Evolutionary conservation across 129 eudicot species (phyloP).

Genomic region (Flaveria trinervia): DNA sequence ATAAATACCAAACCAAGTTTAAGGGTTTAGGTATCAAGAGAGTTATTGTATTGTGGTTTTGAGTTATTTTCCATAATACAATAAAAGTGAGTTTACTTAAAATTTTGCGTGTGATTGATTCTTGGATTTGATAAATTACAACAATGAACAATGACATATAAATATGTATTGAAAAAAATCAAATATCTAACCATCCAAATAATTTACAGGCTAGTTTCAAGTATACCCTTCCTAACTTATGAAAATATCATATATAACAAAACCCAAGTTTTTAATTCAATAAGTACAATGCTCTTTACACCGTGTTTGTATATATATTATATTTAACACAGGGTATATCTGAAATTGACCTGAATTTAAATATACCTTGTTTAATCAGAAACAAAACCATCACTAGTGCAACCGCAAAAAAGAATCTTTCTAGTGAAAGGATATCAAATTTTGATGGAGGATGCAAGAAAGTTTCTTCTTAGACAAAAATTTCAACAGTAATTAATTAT

Average conservation of each 20-base stretch:
- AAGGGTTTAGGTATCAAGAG: no score
- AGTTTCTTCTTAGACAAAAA: background rate
- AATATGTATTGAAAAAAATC: background rate
- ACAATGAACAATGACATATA: background rate
- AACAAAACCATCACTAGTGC: conserved; percentile 3
- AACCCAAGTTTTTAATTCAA: background rate
- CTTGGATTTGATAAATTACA: background rate
- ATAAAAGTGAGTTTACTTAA: no score
- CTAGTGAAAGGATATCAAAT: conserved; percentile 14
- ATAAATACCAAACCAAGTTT: no score
- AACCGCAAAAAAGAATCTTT: conserved; percentile 15
- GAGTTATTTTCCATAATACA: no score
- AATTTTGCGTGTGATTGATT: no score
- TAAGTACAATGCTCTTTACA: background rate
- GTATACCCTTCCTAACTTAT: background rate
- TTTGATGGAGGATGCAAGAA: background rate
- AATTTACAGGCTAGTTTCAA: background rate
- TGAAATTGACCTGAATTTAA: background rate
- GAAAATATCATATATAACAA: conserved; percentile 2
- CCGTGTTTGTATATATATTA: background rate
- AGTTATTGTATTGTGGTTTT: no score
- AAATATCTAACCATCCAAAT: conserved; percentile 7
- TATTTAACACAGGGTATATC: background rate
- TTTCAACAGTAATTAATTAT: conserved; percentile 5
- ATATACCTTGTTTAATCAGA: background rate